Conservation (phyloP, 148 eudicot genomes). For the Rhododendron molle region DNA sequence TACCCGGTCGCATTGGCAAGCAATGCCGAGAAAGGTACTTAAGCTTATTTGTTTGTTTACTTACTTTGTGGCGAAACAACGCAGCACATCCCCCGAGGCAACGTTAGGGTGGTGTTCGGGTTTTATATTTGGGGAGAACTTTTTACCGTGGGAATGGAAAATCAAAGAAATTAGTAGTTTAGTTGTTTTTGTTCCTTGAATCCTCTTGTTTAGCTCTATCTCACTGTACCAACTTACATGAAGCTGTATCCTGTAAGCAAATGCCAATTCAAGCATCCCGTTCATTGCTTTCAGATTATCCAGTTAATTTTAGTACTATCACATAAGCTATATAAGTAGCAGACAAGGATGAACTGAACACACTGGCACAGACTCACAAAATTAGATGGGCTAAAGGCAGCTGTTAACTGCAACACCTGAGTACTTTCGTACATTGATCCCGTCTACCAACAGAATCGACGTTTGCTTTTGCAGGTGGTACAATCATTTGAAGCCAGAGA, state of each 20-base stretch:
- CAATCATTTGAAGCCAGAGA: constrained; percentile 73
- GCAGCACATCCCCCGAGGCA: neutral
- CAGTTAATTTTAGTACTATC: neutral
- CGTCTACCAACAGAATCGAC: neutral
- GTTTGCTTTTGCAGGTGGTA: constrained; percentile 45
- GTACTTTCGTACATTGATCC: neutral
- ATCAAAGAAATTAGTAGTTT: neutral
- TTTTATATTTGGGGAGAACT: neutral
- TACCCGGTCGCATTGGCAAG: constrained; percentile 81
- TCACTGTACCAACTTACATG: neutral
- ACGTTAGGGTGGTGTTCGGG: neutral
- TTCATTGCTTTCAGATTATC: neutral
- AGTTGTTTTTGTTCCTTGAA: neutral
- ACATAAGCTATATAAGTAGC: neutral
- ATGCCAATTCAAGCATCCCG: neutral
- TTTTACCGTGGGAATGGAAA: neutral
- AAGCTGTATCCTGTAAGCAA: neutral
- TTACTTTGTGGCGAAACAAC: neutral
- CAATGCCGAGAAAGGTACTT: constrained; percentile 81
- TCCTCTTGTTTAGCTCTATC: neutral
- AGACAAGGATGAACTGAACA: neutral
- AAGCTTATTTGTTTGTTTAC: neutral
- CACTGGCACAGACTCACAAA: neutral
- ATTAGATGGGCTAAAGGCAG: neutral
- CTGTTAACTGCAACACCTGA: neutral